Conservation (phyloP, 768 basidiomycete genomes). For the Termitomyces sp. region DNA sequence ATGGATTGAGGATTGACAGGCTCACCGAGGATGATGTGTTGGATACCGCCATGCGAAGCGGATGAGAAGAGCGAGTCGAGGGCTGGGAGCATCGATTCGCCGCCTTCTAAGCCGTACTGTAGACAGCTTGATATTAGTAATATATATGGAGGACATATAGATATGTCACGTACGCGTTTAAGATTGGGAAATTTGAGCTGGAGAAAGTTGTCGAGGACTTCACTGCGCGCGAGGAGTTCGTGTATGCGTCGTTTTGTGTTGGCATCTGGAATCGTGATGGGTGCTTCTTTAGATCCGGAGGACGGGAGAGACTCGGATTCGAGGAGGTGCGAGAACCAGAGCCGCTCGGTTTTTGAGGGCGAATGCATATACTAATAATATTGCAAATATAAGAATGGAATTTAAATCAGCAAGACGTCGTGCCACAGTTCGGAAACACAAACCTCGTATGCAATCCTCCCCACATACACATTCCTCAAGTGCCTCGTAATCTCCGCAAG, state of each 20-base stretch:
- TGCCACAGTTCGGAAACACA: too few relatives aligned
- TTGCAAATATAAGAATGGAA: too few relatives aligned
- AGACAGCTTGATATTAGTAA: constrained; percentile 12
- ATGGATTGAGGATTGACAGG: too few relatives aligned
- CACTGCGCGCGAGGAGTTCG: constrained; percentile 65
- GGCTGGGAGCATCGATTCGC: constrained; percentile 91
- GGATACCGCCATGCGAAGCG: constrained; percentile 63
- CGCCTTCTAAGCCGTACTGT: constrained; percentile 85
- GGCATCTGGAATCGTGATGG: constrained; percentile 23
- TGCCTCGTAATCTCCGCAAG: too few relatives aligned
- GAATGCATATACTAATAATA: constrained; percentile 93
- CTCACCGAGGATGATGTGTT: constrained; percentile 63
- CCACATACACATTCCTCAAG: too few relatives aligned
- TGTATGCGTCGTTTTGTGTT: constrained; percentile 57
- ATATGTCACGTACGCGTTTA: constrained; percentile 51
- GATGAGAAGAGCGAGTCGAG: constrained; percentile 71
- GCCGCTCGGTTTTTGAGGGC: constrained; percentile 76
- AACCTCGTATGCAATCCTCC: too few relatives aligned
- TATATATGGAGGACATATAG: neutral
- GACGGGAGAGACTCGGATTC: constrained; percentile 54
- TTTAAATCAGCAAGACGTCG: too few relatives aligned
- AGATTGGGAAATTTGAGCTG: constrained; percentile 88
- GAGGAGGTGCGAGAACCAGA: constrained; percentile 86
- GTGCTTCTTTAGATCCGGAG: constrained; percentile 27
- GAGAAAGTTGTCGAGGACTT: constrained; percentile 81